Base-by-base conservation (phyloP, 345 rosid species). In the Erodium maritimum region DNA sequence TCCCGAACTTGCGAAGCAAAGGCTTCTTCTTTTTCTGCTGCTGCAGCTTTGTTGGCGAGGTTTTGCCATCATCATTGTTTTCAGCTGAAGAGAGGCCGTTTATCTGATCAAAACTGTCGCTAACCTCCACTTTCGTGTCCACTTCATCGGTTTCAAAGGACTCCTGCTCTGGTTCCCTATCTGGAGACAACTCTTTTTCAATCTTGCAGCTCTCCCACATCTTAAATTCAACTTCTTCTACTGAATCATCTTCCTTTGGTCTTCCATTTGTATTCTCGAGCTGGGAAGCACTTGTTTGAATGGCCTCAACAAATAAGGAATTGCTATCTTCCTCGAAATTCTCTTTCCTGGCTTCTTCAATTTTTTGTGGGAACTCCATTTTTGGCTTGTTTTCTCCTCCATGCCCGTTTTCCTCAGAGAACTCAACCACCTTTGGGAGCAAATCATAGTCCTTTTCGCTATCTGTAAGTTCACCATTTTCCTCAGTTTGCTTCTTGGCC, bases 121-220 rank as follows among this genome's bases (percentile, higher is more conserved):
- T 65, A 48, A 65, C 83, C 23, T 89, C 95, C 6, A 65, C 78
- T 69, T 83, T 88, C 62, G 81, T 70, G 22, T 75, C 90, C 18
- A 54, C 72, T 75, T 91, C 95, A 61, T 89, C 95, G 13, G 46
- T 37, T 57, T 84, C 99, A 12, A 77, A 73, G 12, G 86, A 81
- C 70, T 87, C 88, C 58, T 73, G 84, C 65, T 85, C 95, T n/a
- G 70, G 19, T 72, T 78, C 90, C 70, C 88, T 79, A 11, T 78
- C 93, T 0, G 94, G 91, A 2, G 33, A 25, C 45, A 82, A 80
- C 71, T 93, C 99, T 94, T 87, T 93, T 69, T 93, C 95, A 54
- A 89, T 85, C 71, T 80, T 88, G 86, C 96, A 93, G 77, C 95
- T 89, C 76, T 93, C 96, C 96, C 99, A 89, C 99, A 93, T 89